Conservation (phyloP, 495 filamentous ascomycete genomes). For the Elasticomyces elasticus region DNA sequence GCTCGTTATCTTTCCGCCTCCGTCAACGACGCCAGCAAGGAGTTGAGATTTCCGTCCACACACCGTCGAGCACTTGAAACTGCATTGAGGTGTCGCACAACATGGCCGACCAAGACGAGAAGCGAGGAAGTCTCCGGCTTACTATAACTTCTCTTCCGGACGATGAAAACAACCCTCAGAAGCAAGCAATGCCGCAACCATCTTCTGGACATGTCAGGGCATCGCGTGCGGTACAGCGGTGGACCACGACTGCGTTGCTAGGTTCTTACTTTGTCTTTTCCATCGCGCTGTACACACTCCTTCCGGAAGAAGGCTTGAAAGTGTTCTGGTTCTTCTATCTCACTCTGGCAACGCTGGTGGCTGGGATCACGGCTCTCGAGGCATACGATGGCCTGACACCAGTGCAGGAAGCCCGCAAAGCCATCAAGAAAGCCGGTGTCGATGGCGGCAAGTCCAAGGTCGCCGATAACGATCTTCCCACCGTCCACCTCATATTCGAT, state of each 20-base stretch:
- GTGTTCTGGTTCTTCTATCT: slow-evolving; percentile 13
- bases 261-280: slow-evolving; percentile 10
- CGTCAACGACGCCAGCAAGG: not conserved
- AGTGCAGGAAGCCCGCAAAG: slow-evolving; percentile 4
- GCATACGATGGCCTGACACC: slow-evolving; percentile 8
- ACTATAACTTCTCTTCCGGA: not conserved
- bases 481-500: slow-evolving; percentile 5
- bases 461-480: not conserved
- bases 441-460: not conserved
- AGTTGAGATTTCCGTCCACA: not conserved
- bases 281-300: slow-evolving; percentile 4
- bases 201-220: not conserved
- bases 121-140: not conserved
- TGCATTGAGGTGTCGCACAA: not conserved
- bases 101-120: not conserved
- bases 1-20: not conserved
- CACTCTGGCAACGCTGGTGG: slow-evolving; percentile 4
- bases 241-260: not conserved
- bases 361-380: slow-evolving; percentile 3
- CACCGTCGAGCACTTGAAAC: not conserved
- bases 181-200: not conserved
- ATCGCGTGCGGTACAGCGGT: not conserved
- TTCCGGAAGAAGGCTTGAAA: not conserved
- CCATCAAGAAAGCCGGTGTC: not conserved
- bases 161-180: not conserved